Evolutionary conservation across 1,139 yeast species (phyloP).

Genomic region (Suhomyces taliae): DNA sequence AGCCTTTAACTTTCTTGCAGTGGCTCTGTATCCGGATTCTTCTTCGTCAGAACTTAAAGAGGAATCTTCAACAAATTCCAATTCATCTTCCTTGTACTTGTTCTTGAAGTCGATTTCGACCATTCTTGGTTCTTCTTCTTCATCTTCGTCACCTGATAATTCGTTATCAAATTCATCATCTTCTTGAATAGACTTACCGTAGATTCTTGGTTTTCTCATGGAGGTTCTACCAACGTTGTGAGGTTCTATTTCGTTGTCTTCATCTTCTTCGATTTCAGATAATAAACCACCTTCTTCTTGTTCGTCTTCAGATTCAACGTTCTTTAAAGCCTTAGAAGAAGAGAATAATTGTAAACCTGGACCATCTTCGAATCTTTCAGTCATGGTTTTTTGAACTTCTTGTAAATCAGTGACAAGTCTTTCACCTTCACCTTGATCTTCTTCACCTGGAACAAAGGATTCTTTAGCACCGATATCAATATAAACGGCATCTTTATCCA

Average conservation of each 20-base stretch:
- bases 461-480: slow-evolving; percentile 77
- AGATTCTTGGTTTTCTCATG: slow-evolving; percentile 59
- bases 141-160: slow-evolving; percentile 34
- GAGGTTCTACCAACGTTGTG: slow-evolving; percentile 56
- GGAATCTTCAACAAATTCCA: slow-evolving; percentile 52
- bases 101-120: slow-evolving; percentile 51
- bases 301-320: slow-evolving; percentile 37
- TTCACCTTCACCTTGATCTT: slow-evolving; percentile 73
- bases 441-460: slow-evolving; percentile 60
- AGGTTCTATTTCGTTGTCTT: slow-evolving; percentile 26
- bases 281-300: slow-evolving; percentile 38
- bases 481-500: slow-evolving; percentile 96
- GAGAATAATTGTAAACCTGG: slow-evolving; percentile 77
- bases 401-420: slow-evolving; percentile 80
- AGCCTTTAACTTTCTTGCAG: slow-evolving; percentile 48
- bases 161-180: slow-evolving; percentile 50
- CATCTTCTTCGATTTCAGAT: slow-evolving; percentile 31
- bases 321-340: slow-evolving; percentile 52
- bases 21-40: slow-evolving; percentile 33
- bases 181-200: slow-evolving; percentile 52
- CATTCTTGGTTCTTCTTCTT: slow-evolving; percentile 39
- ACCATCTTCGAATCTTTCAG: slow-evolving; percentile 59
- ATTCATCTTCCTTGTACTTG: slow-evolving; percentile 45
- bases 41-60: slow-evolving; percentile 45
- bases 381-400: slow-evolving; percentile 61